phyloP scores from a whole-genome alignment of 495 filamentous ascomycete genomes.

The Trichocladium uniseriatum region DNA sequence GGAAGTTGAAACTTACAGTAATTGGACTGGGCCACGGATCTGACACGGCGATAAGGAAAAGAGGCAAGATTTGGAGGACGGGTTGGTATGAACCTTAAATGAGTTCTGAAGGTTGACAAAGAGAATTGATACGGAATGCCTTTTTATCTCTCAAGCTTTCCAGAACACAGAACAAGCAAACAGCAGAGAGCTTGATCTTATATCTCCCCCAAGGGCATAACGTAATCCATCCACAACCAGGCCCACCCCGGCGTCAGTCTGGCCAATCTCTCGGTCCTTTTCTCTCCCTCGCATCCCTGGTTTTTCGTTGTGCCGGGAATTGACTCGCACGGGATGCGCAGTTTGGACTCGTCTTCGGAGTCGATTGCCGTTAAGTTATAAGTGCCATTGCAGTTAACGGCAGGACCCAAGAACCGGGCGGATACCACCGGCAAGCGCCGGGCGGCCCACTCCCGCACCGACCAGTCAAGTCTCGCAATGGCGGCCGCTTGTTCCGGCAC shows the following conservation, averaged over 20 bases:
- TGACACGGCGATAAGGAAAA: no score
- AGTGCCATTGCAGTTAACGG: constrained; percentile 19
- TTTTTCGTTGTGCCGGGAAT: neutral
- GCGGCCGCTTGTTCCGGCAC: no score
- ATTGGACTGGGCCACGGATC: no score
- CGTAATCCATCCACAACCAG: neutral
- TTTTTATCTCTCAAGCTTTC: no score
- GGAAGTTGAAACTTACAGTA: no score
- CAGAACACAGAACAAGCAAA: no score
- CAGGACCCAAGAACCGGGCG: constrained; percentile 8
- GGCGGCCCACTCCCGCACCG: constrained; percentile 6
- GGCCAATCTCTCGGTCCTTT: constrained; percentile 1
- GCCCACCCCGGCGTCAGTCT: neutral
- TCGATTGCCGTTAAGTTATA: constrained; percentile 21
- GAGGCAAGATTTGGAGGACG: no score
- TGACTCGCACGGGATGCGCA: constrained; percentile 3
- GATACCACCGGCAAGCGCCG: constrained; percentile 13
- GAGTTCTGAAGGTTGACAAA: no score
- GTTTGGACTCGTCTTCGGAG: no score
- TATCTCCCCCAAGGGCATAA: neutral
- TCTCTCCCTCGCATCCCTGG: constrained; percentile 1
- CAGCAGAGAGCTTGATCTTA: neutral
- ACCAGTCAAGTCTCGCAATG: no score
- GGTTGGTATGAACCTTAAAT: no score
- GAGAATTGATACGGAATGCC: no score